Percentiles rank a stretch among this genome's conserved stretches.
Conservation (phyloP, 2,329 filamentous ascomycete genomes). For the Fusarium sacchari region DNA sequence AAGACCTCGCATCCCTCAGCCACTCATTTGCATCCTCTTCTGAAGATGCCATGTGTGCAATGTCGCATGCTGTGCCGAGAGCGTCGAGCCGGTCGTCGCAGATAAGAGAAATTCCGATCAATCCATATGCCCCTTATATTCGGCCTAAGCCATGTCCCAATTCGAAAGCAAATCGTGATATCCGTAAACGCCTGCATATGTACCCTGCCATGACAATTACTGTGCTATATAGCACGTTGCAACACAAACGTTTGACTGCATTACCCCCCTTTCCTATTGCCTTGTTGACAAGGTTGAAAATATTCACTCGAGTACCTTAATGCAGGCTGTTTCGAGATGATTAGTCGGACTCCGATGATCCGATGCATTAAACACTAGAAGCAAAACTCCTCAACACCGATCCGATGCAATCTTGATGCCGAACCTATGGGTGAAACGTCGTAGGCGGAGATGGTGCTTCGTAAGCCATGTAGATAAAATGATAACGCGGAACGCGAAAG, state of each 20-base stretch:
- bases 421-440: conserved; percentile 35
- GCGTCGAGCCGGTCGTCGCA: conserved; percentile 26
- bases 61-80: conserved; percentile 8
- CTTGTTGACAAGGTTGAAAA: conserved; percentile 16
- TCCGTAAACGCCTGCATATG: conserved; percentile 32
- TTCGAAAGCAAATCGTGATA: conserved; percentile 32
- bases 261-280: conserved; percentile 21
- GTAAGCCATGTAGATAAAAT: conserved; percentile 36
- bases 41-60: conserved; percentile 4
- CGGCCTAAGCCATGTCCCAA: conserved; percentile 14
- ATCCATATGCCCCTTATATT: conserved; percentile 11
- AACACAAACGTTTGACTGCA: conserved; percentile 22
- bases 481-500: conserved; percentile 15
- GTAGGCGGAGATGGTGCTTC: conserved; percentile 38
- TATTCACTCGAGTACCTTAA: conserved; percentile 17
- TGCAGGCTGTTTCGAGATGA: conserved; percentile 22
- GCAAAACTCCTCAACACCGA: conserved; percentile 46
- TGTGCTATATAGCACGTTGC: conserved; percentile 15
- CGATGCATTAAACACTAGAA: conserved; percentile 34
- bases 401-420: conserved; percentile 48
- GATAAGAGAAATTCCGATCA: conserved; percentile 7
- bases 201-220: conserved; percentile 22
- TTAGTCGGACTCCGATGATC: conserved; percentile 34
- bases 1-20: conserved; percentile 15
- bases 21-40: not conserved